A percentile compares a stretch with the other conserved stretches of the same genome.
phyloP scores from a whole-genome alignment of 129 eudicot genomes.

The Heracleum sosnowskyi region DNA sequence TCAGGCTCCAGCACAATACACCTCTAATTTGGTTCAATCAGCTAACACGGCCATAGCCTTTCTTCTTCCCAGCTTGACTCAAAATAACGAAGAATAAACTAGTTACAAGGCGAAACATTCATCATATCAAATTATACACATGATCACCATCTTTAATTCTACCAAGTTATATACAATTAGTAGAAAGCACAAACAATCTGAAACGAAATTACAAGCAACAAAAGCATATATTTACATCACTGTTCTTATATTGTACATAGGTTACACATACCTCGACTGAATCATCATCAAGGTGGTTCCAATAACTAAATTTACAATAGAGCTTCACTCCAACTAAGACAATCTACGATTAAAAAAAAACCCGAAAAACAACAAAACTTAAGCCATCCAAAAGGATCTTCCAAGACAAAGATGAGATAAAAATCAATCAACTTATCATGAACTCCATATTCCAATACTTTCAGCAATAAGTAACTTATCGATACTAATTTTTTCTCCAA shows the following conservation, averaged over 20 bases:
- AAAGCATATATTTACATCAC: neutral
- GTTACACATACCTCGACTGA: neutral
- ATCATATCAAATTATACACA: neutral
- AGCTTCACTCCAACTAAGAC: neutral
- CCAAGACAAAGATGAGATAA: neutral
- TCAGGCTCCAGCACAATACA: neutral
- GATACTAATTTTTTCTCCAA: conserved; percentile 41
- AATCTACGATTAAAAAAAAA: neutral
- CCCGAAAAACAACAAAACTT: neutral
- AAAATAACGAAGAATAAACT: neutral
- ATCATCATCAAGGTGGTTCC: neutral
- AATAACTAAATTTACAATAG: conserved; percentile 1
- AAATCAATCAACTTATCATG: neutral
- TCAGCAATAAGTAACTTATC: conserved; percentile 49
- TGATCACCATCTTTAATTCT: neutral
- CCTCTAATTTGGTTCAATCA: too few relatives aligned
- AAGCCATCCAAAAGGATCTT: neutral
- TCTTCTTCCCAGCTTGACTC: too few relatives aligned
- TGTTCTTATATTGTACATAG: neutral
- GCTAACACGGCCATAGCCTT: too few relatives aligned
- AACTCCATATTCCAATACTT: conserved; percentile 22
- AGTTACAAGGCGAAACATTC: neutral
- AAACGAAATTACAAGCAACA: neutral
- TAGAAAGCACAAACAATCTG: neutral
- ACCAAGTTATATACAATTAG: neutral